These are phyloP conservation scores for Nitzschia putrida DNA, from an alignment of 108 stramenopile species.

Conservation along the genomic window DNA sequence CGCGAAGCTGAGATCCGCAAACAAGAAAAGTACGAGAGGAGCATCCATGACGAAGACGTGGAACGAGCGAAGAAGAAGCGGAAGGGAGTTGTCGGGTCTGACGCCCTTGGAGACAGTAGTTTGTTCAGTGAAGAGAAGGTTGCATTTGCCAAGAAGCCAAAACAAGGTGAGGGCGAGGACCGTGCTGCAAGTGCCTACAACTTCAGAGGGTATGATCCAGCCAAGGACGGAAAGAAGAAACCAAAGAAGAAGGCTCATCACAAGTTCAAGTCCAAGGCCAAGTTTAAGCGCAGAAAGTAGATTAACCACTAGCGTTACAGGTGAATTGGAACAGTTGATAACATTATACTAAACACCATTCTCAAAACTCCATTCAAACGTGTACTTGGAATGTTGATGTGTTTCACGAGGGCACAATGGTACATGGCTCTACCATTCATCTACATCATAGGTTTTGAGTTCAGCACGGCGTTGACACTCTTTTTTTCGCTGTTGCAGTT, in stretches of 20 bases:
- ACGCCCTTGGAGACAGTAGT: constrained; percentile 76
- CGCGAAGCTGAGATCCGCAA: constrained; percentile 31
- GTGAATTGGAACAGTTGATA: too few relatives aligned
- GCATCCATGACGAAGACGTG: constrained; percentile 47
- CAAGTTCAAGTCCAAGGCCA: constrained; percentile 77
- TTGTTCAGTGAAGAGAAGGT: constrained; percentile 78
- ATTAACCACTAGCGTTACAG: not conserved
- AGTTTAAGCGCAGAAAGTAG: constrained; percentile 56
- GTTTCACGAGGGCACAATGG: too few relatives aligned
- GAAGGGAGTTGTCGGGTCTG: constrained; percentile 42
- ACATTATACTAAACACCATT: not conserved
- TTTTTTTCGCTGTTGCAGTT: constrained; percentile 29
- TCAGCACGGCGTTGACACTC: constrained; percentile 8
- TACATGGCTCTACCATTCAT: constrained; percentile 8
- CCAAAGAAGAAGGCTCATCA: constrained; percentile 58
- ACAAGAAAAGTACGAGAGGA: constrained; percentile 21
- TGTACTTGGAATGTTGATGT: too few relatives aligned
- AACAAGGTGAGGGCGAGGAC: constrained; percentile 37
- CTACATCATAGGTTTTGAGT: not conserved
- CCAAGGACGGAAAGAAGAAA: constrained; percentile 52
- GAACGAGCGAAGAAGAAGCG: constrained; percentile 47
- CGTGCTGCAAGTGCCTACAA: constrained; percentile 53
- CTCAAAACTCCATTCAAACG: too few relatives aligned
- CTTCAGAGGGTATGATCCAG: constrained; percentile 63
- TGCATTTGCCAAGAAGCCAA: constrained; percentile 58